These are phyloP conservation scores for Marasmius sp. DNA, from an alignment of 1,284 basidiomycete species.

Conservation along the genomic window DNA sequence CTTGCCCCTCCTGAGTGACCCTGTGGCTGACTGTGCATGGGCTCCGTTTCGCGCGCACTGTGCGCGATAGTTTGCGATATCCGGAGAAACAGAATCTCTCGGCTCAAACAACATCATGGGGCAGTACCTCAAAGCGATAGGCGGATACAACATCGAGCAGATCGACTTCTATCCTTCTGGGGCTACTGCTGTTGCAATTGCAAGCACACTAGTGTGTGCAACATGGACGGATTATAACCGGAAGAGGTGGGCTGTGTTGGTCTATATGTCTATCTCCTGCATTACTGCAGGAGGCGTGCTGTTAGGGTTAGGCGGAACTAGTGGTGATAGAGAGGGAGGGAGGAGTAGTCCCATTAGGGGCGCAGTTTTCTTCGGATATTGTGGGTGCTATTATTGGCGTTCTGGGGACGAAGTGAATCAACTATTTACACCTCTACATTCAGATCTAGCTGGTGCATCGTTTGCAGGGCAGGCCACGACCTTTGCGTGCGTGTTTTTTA, in stretches of 20 bases:
- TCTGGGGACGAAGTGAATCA: neutral
- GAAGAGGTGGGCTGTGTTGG: constrained; percentile 62
- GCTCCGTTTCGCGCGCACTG: neutral
- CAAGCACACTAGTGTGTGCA: constrained; percentile 60
- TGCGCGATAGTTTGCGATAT: constrained; percentile 56
- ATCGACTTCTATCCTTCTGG: constrained; percentile 69
- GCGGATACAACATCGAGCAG: constrained; percentile 62
- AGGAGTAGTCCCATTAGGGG: constrained; percentile 52
- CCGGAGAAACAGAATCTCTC: constrained; percentile 69
- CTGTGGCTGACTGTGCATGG: neutral
- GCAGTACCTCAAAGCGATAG: constrained; percentile 67
- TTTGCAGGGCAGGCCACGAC: constrained; percentile 71
- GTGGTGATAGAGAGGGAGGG: neutral
- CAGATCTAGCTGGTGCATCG: constrained; percentile 62
- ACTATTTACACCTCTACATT: neutral
- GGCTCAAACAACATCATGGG: constrained; percentile 77
- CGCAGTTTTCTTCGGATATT: constrained; percentile 66
- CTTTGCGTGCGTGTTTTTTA: constrained; percentile 50
- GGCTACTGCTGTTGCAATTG: constrained; percentile 63
- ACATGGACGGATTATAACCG: constrained; percentile 60
- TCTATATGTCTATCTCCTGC: constrained; percentile 59
- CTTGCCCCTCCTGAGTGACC: neutral
- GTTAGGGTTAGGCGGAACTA: neutral
- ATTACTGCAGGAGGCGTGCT: constrained; percentile 40
- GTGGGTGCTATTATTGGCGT: constrained; percentile 33